Conservation (phyloP, 208 protist genomes). For the Leishmania tarentolae region DNA sequence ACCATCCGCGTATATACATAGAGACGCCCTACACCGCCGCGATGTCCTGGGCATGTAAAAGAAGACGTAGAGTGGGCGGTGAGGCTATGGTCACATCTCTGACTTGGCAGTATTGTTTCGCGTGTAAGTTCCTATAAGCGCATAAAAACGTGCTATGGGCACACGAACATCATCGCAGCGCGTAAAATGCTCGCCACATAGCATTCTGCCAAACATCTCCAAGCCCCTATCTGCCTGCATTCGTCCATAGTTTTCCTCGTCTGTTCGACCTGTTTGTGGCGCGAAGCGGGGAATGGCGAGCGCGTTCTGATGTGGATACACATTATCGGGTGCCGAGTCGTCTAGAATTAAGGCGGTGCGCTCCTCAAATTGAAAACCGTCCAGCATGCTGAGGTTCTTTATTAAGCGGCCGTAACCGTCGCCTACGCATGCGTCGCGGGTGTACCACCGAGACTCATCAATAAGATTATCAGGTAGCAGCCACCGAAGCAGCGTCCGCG, state of each 20-base stretch:
- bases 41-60: neutral
- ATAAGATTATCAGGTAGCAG: constrained; percentile 45
- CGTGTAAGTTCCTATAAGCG: constrained; percentile 22
- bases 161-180: constrained; percentile 40
- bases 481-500: constrained; percentile 47
- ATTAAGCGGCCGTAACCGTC: constrained; percentile 32
- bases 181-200: constrained; percentile 36
- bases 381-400: constrained; percentile 57
- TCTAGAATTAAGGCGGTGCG: constrained; percentile 62
- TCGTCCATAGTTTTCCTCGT: constrained; percentile 38
- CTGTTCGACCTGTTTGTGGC: constrained; percentile 29
- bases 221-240: constrained; percentile 31
- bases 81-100: constrained; percentile 7
- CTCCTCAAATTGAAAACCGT: constrained; percentile 34
- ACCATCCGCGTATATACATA: constrained; percentile 9
- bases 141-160: constrained; percentile 37
- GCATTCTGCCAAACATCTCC: constrained; percentile 37
- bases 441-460: constrained; percentile 49
- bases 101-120: constrained; percentile 3
- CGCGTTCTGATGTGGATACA: constrained; percentile 54
- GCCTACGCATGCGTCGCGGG: constrained; percentile 44
- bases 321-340: constrained; percentile 64
- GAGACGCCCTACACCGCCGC: neutral
- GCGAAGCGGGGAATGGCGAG: constrained; percentile 68
- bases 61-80: neutral